Percentiles rank a stretch among this genome's conserved stretches.
phyloP scores from a whole-genome alignment of 768 basidiomycete genomes.

The Tremella yokohamensis region DNA sequence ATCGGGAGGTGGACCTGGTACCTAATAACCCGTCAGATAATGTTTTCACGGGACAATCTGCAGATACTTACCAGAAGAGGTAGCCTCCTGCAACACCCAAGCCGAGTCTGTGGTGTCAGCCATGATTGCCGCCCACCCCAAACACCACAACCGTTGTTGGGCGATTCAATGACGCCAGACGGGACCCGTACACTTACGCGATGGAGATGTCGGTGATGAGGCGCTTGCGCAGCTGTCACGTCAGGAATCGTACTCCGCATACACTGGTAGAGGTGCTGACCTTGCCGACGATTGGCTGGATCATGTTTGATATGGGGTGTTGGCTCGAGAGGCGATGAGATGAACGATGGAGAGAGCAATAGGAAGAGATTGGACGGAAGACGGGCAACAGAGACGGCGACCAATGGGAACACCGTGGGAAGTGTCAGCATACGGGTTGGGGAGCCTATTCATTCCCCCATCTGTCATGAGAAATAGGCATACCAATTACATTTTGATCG shows the following conservation, averaged over 20 bases:
- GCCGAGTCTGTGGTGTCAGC: slow-evolving; percentile 55
- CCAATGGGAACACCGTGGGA: too few species aligned
- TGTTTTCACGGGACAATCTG: background rate
- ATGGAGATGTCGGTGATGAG: slow-evolving; percentile 79
- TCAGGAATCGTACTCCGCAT: background rate
- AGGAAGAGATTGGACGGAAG: too few species aligned
- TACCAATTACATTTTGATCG: too few species aligned
- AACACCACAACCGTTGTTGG: background rate
- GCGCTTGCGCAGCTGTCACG: slow-evolving; percentile 69
- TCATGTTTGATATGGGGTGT: slow-evolving; percentile 56
- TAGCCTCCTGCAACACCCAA: slow-evolving; percentile 73
- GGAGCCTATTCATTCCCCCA: too few species aligned
- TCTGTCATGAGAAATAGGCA: too few species aligned
- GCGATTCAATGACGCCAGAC: too few species aligned
- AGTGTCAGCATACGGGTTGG: too few species aligned
- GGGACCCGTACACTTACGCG: slow-evolving; percentile 45
- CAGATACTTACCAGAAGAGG: slow-evolving; percentile 69
- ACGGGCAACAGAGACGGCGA: too few species aligned
- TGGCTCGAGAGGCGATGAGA: background rate
- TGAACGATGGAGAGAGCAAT: too few species aligned
- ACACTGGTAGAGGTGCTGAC: slow-evolving; percentile 16
- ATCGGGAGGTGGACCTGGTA: slow-evolving; percentile 74
- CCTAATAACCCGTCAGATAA: slow-evolving; percentile 56
- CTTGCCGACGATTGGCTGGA: slow-evolving; percentile 87
- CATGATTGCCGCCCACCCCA: background rate